Conservation (phyloP, 345 rosid species). For the Eutrema japonicum region DNA sequence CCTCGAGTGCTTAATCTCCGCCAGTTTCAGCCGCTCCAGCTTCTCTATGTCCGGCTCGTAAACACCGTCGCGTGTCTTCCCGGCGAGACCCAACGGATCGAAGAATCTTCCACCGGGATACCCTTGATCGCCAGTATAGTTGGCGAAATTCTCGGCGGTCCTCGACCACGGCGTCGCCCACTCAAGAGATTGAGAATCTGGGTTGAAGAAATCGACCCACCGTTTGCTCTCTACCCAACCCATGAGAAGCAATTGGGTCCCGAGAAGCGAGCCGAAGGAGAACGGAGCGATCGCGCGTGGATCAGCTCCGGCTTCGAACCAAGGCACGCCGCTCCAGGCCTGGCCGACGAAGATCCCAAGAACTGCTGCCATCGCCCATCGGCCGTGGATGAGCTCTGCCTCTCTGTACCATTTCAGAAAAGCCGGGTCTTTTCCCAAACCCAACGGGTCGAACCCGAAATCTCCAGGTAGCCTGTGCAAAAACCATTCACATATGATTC, state of each 20-base stretch:
- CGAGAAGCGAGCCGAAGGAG: slow-evolving; percentile 85
- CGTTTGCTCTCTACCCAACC: slow-evolving; percentile 99
- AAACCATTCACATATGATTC: not conserved
- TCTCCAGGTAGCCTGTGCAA: slow-evolving; percentile 88
- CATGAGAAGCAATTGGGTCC: slow-evolving; percentile 93
- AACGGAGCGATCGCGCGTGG: slow-evolving; percentile 87
- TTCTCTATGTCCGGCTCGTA: slow-evolving; percentile 77
- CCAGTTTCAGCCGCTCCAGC: slow-evolving; percentile 88
- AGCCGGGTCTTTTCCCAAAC: slow-evolving; percentile 97
- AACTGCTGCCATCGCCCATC: slow-evolving; percentile 97
- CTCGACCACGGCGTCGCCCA: slow-evolving; percentile 99
- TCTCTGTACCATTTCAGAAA: slow-evolving; percentile 98
- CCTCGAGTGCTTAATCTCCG: slow-evolving; percentile 97
- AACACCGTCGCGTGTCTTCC: slow-evolving; percentile 64
- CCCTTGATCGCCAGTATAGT: slow-evolving; percentile 90
- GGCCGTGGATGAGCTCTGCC: slow-evolving; percentile 95
- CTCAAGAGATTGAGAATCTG: slow-evolving; percentile 87
- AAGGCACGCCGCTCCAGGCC: slow-evolving; percentile 94
- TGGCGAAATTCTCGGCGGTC: slow-evolving; percentile 84
- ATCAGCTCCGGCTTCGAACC: slow-evolving; percentile 98
- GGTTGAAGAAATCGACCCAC: slow-evolving; percentile 99
- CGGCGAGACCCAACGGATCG: slow-evolving; percentile 80
- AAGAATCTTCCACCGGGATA: slow-evolving; percentile 98
- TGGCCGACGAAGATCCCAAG: slow-evolving; percentile 91
- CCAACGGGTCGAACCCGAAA: slow-evolving; percentile 91